Base-by-base conservation (phyloP, 192 early-diverging fungal genomes). In the Coemansia erecta region DNA sequence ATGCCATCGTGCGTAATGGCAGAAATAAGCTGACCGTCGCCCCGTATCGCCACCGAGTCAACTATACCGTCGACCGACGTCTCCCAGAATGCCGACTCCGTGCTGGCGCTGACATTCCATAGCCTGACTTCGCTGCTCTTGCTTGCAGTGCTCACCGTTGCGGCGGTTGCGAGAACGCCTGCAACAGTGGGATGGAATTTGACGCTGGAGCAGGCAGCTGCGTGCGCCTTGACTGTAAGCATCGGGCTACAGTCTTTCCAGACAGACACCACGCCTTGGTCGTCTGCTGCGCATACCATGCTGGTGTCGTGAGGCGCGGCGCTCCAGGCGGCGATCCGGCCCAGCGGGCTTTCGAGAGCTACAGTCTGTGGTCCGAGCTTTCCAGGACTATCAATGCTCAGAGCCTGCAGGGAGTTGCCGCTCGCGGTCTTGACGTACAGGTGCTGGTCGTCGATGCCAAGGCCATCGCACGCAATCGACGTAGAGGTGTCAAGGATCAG, bases 131-230 rank as follows among this genome's bases (percentile, higher is more conserved):
- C 61, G 22, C 64, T 55, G 46, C 23, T 60, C 43, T 53, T 61
- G 45, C 31, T 58, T 49, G 49, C n/a, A 46, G 52, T 44, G 45
- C 49, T 40, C 33, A 41, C 57, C 3, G 58, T 46, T 8, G 49
- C 23, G 12, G 56, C 48, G 21, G 75, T 61, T 18, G 59, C 69
- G 18, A 78, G 3, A 9, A 72, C 21, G 1, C 60, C 58, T 4
- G 76, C 61, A 31, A 72, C 76, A 17, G 76, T 79, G 14, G 76
- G 70, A 22, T 72, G 70, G 48, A 79, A 79, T n/a, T 45, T 40
- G 1, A 53, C 66, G 18, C 45, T 72, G 18, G 15, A 42, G 56
- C 76, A 72, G 12, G 62, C 59, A 7, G 53, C 21, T 6, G 23
- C 17, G 31, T 79, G 66, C 0, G 66, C 70, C 39, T 28, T 53